Conservation (phyloP, 176 grass and related monocot species). For the Rhipidocladum racemiflorum region DNA sequence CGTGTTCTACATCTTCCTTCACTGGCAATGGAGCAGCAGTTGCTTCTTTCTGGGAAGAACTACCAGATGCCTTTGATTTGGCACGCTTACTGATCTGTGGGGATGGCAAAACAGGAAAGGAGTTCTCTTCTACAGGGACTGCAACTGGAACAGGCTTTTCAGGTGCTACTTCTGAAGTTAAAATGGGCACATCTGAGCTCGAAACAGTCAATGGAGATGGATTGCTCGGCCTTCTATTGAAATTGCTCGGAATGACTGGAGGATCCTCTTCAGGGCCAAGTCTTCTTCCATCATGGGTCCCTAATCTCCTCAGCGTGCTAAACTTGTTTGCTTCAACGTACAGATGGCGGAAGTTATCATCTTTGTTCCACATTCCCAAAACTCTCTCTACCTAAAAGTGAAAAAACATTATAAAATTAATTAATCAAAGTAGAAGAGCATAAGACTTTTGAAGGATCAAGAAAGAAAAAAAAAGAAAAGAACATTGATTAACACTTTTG, state of each 20-base stretch:
- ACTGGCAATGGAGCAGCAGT: background rate
- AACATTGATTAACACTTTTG: background rate
- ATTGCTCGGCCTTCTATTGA: constrained; percentile 46
- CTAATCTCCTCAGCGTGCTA: constrained; percentile 75
- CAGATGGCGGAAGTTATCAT: constrained; percentile 70
- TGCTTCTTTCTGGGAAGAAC: constrained; percentile 27
- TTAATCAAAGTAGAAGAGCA: background rate
- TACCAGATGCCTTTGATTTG: constrained; percentile 46
- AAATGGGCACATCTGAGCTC: background rate
- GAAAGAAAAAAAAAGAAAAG: background rate
- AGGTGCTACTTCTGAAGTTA: constrained; percentile 32
- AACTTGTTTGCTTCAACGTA: constrained; percentile 72
- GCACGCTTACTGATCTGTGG: constrained; percentile 32
- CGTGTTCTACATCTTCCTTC: constrained; percentile 38
- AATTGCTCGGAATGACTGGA: constrained; percentile 49
- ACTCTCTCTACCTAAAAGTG: constrained; percentile 55
- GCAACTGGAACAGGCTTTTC: constrained; percentile 22
- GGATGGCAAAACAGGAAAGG: constrained; percentile 44
- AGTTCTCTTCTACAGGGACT: constrained; percentile 31
- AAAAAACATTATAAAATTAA: constrained; percentile 12
- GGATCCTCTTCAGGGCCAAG: constrained; percentile 75
- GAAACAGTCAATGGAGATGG: constrained; percentile 23
- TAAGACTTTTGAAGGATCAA: background rate
- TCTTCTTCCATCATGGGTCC: constrained; percentile 75
- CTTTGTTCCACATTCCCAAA: constrained; percentile 68